Conservation (phyloP, 2,329 filamentous ascomycete species). For the Didymella glomerata region DNA sequence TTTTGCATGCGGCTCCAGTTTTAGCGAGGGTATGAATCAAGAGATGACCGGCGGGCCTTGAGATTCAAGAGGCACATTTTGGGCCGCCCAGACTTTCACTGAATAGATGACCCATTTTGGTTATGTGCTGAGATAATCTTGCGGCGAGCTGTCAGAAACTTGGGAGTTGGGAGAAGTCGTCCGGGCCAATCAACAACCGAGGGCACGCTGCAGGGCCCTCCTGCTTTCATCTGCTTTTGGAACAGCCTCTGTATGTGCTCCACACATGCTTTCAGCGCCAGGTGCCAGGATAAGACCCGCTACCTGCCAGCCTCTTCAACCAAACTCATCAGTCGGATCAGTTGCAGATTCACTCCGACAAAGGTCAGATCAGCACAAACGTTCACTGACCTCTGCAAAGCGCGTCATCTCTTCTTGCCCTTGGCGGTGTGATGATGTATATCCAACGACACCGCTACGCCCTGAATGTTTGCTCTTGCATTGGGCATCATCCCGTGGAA, state of each 20-base stretch:
- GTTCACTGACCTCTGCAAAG: not conserved
- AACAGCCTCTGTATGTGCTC: slow-evolving; percentile 13
- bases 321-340: not conserved
- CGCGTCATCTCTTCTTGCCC: not conserved
- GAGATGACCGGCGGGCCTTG: slow-evolving; percentile 16
- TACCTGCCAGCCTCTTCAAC: slow-evolving; percentile 4
- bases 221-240: slow-evolving; percentile 12
- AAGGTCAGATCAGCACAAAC: not conserved
- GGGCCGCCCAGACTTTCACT: slow-evolving; percentile 3
- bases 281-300: slow-evolving; percentile 1
- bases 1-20: slow-evolving; percentile 23
- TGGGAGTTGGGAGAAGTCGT: not conserved
- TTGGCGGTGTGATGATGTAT: not conserved
- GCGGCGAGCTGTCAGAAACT: not conserved
- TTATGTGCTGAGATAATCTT: slow-evolving; percentile 14
- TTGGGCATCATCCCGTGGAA: not conserved
- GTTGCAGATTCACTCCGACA: not conserved
- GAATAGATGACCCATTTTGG: slow-evolving; percentile 1
- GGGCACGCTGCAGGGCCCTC: slow-evolving; percentile 2
- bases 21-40: slow-evolving; percentile 18
- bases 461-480: not conserved
- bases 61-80: slow-evolving; percentile 6
- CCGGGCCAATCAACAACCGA: slow-evolving; percentile 13
- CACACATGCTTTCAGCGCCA: slow-evolving; percentile 9
- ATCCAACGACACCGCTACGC: not conserved